Base-by-base conservation (phyloP, 2,329 filamentous ascomycete genomes). In the Drechslera avenae region DNA sequence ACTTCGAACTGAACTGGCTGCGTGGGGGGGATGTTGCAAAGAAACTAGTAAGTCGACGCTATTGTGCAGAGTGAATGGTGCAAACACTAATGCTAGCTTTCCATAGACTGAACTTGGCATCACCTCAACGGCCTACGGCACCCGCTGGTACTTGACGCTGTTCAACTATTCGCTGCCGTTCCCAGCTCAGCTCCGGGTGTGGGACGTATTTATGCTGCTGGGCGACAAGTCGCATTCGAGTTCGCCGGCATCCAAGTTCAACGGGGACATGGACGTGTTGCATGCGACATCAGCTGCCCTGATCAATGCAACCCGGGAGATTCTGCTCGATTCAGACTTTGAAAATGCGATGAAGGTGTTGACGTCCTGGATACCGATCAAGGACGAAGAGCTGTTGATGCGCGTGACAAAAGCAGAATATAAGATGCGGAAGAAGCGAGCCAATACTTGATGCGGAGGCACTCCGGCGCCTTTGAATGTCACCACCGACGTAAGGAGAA, bases 111-210 rank as follows among this genome's bases (percentile, higher is more conserved):
- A 92, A 54, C 81, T 97, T 23, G 81, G 82, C 56, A 94, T 99
- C 62, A 86, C 90, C 34, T 86, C 90, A 14, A 96, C 91, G 2
- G 87, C 92, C n/a, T 99, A 97, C 69, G 94, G 92, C 26, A 97
- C 93, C 3, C 83, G 92, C 44, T 99, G 94, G 94, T 99, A 99
- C 71, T 81, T 99, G 43, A 99, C 94, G 2, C 80, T 99, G 7
- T 99, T 99, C 81, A 97, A 97, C 75, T 88, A 97, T 67, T 95
- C 91, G 13, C 90, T 99, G 43, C 94, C 94, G 0, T 99, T 97
- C 66, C 83, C 90, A 0, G 92, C 93, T 3, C 94, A 97, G 73
- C 85, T 99, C 30, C 88, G 94, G 40, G 89, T 99, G 13, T 99
- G 94, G 94, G 94, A 99, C 69, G 89, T 97, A 1, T 97, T 97